Base-by-base conservation (phyloP, 306 rosid genomes). In the Cyamopsis tetragonoloba region DNA sequence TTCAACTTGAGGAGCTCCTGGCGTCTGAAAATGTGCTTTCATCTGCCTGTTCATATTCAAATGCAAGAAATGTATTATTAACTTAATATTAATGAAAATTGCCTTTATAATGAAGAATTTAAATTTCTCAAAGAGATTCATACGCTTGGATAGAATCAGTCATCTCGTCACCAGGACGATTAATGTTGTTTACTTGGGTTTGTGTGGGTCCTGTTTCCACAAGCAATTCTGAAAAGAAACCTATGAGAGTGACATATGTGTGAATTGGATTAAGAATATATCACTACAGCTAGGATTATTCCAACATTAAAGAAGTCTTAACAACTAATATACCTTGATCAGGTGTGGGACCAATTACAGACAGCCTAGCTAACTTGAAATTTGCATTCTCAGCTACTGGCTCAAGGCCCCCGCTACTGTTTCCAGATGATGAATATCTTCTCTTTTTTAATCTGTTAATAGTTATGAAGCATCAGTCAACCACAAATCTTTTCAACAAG, bases 191-290 rank as follows among this genome's bases (percentile, higher is more conserved):
- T 9, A 24, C 80, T 68, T 81, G 98, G 50, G 91, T 92, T 78
- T 86, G 96, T 0, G 98, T 82, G 6, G 75, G 87, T 49, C 85
- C 96, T 62, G 96, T 92, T 77, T 89, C 96, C 80, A 84, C 87
- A 35, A 89, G 55, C 14, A 88, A 72, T 62, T 89, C 98, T 89
- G 89, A 76, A 77, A 79, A 72, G 56, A 58, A 63, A 71, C 35
- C 24, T 20, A 10, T 38, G 19, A 66, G 73, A 19, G 38, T 55
- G 73, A n/a, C 47, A 18, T 62, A 15, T 71, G 47, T 55, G 17
- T 28, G 10, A 49, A 73, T 54, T 57, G 59, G 31, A 27, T 46
- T 27, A 65, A 75, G 50, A 51, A 15, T 55, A 55, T 57, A 23
- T 56, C 50, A 35, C 32, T 39, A 23, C 43, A 51, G 28, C 62